phyloP scores from a whole-genome alignment of 768 basidiomycete genomes.

The Pleurotus cornucopiae region DNA sequence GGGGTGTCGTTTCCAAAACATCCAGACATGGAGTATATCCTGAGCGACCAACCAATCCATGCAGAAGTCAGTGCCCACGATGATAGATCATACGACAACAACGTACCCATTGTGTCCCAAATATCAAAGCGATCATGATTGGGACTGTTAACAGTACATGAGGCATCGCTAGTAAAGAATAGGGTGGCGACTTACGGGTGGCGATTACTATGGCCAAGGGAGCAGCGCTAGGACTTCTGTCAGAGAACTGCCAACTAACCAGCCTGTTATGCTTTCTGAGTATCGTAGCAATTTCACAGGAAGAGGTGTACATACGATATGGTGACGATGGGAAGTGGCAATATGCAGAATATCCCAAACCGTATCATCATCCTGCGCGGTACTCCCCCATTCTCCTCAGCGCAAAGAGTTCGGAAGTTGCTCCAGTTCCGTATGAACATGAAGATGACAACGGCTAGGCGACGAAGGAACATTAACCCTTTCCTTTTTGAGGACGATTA shows the following conservation, averaged over 20 bases:
- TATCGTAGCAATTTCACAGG: background rate
- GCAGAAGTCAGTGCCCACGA: background rate
- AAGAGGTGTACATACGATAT: background rate
- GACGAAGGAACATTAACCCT: background rate
- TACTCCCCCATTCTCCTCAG: constrained; percentile 3
- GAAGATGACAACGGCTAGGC: constrained; percentile 12
- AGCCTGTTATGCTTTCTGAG: background rate
- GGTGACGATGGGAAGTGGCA: constrained; percentile 6
- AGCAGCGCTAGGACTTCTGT: background rate
- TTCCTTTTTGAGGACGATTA: too few species aligned
- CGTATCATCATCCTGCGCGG: constrained; percentile 16
- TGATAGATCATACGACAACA: background rate
- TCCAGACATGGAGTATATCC: constrained; percentile 12
- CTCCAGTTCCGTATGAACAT: constrained; percentile 14
- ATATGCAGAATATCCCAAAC: constrained; percentile 11
- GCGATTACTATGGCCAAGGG: background rate
- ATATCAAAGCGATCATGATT: constrained; percentile 13
- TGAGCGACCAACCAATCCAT: background rate
- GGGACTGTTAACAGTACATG: constrained; percentile 11
- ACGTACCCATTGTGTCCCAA: constrained; percentile 18
- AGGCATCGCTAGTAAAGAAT: background rate
- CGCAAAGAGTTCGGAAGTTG: background rate
- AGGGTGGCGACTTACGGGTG: constrained; percentile 2
- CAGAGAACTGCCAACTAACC: background rate
- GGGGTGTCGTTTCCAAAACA: constrained; percentile 9